Conservation (phyloP, 768 basidiomycete species). For the Thelephora aurantiotincta region DNA sequence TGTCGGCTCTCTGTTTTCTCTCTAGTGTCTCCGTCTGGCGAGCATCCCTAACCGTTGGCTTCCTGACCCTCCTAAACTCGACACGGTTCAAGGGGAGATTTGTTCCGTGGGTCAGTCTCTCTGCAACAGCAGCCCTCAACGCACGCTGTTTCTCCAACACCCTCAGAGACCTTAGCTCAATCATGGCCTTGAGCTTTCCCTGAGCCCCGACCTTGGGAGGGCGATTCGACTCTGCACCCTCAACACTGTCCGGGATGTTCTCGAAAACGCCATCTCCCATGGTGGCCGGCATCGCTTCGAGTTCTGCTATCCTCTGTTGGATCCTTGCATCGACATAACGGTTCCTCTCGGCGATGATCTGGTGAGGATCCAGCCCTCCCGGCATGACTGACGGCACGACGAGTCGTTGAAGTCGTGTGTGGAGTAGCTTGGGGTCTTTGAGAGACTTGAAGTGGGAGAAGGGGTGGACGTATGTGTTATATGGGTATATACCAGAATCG, state of each 20-base stretch:
- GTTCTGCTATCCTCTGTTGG: conserved; percentile 76
- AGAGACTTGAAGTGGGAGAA: conserved; percentile 58
- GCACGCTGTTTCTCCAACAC: conserved; percentile 86
- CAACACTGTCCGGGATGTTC: conserved; percentile 25
- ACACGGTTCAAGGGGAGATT: conserved; percentile 83
- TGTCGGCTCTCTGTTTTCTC: conserved; percentile 80
- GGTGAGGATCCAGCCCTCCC: conserved; percentile 80
- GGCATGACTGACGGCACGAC: conserved; percentile 88
- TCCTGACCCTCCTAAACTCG: conserved; percentile 80
- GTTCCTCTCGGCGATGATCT: conserved; percentile 84
- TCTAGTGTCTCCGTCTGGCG: conserved; percentile 82
- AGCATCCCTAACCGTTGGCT: conserved; percentile 79
- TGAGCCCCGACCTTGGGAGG: conserved; percentile 20
- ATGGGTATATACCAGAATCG: conserved; percentile 76
- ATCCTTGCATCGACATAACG: conserved; percentile 83
- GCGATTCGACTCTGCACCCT: conserved; percentile 18
- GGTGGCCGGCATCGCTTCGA: conserved; percentile 66
- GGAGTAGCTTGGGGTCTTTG: conserved; percentile 45
- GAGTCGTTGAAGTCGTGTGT: conserved; percentile 64
- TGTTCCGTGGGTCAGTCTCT: conserved; percentile 77
- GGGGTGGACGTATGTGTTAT: conserved; percentile 81
- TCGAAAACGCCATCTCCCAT: conserved; percentile 68
- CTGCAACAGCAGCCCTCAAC: conserved; percentile 73
- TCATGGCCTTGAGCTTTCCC: conserved; percentile 79
- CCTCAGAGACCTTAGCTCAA: conserved; percentile 84